Base-by-base conservation (phyloP, 345 rosid species). In the Melastoma malabathricum region DNA sequence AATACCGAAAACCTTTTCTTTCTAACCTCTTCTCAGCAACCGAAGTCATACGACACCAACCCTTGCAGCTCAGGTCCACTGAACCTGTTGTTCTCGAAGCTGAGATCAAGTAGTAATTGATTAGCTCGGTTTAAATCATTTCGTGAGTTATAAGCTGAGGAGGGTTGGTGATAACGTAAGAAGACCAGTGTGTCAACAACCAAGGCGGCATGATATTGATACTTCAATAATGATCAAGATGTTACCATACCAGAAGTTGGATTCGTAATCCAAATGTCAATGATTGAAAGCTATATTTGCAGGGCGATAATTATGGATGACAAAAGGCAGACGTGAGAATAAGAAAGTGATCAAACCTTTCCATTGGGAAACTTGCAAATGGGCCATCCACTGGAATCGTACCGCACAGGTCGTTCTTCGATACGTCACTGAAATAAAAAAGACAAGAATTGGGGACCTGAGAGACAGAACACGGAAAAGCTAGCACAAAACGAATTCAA, bases 11-110 rank as follows among this genome's bases (percentile, higher is more conserved):
- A 9, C 7, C 9, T n/a, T n/a, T n/a, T 31, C 38, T 31, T 31
- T 5, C 25, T 22, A 9, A 31, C 38, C 38, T 31, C 38, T 31
- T 31, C 7, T 71, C 71, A 82, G 83, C 89, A 82, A 54, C 89
- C 86, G 4, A 82, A 82, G 64, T 82, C 86, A 1, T 82, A 82
- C 9, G 79, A 64, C 49, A 63, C 89, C 4, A 79, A 72, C 44
- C 89, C 89, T 68, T 79, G 67, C 75, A 82, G 75, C 68, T 82
- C 83, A 1, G 89, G 89, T 61, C 89, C 89, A 27, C 65, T 76
- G 18, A 82, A 75, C 48, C 66, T 64, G 75, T 82, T 82, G 69
- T 75, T 70, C 41, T 61, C 65, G 5, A 64, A 79, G 55, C 89
- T 82, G 81, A 47, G 48, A 59, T 18, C 27, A 18, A 43, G n/a